A percentile compares a stretch with the other conserved stretches of the same genome.
Evolutionary conservation across 768 basidiomycete genomes (phyloP).

Genomic region (Boletus reticulatus): DNA sequence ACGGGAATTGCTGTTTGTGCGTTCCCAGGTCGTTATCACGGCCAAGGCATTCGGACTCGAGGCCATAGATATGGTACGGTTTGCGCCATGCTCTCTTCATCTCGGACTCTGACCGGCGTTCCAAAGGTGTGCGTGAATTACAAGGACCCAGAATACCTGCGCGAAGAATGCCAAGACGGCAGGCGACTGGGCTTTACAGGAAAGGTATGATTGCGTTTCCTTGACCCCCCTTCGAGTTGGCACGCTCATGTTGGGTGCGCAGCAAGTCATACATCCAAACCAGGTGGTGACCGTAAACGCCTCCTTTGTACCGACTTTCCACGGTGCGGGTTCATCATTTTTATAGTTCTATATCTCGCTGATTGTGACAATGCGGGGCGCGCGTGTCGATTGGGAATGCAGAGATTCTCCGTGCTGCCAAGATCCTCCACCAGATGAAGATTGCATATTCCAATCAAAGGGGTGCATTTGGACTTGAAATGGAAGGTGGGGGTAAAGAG

Average conservation of each 20-base stretch:
- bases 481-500: conserved; percentile 52
- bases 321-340: conserved; percentile 45
- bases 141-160: conserved; percentile 62
- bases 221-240: background rate
- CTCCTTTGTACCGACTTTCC: conserved; percentile 71
- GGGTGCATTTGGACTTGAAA: conserved; percentile 75
- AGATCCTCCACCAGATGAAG: conserved; percentile 67
- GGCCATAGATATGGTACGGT: conserved; percentile 85
- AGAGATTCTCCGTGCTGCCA: conserved; percentile 78
- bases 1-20: conserved; percentile 76
- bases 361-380: background rate
- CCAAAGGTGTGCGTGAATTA: conserved; percentile 84
- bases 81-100: background rate
- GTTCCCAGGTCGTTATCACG: conserved; percentile 75
- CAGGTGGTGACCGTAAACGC: conserved; percentile 78
- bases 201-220: conserved; percentile 50
- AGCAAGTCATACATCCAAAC: conserved; percentile 94
- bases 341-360: background rate
- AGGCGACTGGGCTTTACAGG: conserved; percentile 85
- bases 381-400: conserved; percentile 4
- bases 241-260: conserved; percentile 3
- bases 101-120: background rate
- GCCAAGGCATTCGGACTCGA: conserved; percentile 83
- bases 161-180: conserved; percentile 78
- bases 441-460: conserved; percentile 47